Conservation (phyloP, 805 yeast species). For the Hanseniaspora nectarophila region DNA sequence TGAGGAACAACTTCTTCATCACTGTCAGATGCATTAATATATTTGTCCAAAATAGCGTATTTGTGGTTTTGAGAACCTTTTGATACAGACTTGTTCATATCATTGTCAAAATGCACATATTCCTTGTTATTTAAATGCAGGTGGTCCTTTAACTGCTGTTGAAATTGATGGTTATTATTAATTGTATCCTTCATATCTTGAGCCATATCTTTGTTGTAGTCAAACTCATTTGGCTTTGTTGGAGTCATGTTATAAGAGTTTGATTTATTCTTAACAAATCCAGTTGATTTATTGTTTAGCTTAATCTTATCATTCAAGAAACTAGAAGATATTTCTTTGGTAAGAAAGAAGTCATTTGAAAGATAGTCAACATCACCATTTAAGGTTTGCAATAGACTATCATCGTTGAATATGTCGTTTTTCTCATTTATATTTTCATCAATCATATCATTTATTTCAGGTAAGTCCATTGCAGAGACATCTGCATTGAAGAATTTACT, state of each 20-base stretch:
- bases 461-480: background rate
- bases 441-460: conserved; percentile 10
- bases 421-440: background rate
- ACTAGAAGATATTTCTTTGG: background rate
- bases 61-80: background rate
- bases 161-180: background rate
- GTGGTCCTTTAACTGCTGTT: background rate
- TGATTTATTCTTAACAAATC: background rate
- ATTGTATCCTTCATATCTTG: conserved; percentile 2
- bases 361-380: background rate
- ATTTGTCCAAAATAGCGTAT: conserved; percentile 5
- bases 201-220: background rate
- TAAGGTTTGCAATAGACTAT: background rate
- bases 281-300: background rate
- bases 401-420: background rate
- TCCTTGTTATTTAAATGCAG: background rate
- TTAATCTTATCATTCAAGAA: background rate
- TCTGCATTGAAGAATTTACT: conserved; percentile 6
- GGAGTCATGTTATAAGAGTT: background rate
- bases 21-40: conserved; percentile 4
- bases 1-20: conserved; percentile 2
- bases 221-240: background rate
- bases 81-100: background rate
- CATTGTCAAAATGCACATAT: no score
- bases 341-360: background rate